Evolutionary conservation across 495 filamentous ascomycete genomes (phyloP).

Genomic region (Penicillium atrosanguineum): DNA sequence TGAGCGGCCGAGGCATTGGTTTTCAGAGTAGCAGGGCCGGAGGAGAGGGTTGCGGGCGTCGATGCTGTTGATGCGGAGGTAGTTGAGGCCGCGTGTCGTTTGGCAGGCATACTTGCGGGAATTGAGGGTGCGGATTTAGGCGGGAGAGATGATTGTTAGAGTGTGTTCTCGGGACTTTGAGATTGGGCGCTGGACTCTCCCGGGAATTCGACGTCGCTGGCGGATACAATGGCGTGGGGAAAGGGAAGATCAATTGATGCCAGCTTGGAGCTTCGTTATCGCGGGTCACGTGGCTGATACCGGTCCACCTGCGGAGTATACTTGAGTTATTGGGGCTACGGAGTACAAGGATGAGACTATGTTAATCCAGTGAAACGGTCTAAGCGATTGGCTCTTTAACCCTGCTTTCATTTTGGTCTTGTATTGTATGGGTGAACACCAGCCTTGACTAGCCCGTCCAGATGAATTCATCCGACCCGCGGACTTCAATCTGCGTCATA

Average conservation of each 20-base stretch:
- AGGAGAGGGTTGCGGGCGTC: constrained; percentile 42
- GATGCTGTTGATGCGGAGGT: constrained; percentile 32
- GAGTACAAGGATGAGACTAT: neutral
- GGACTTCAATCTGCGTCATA: no score
- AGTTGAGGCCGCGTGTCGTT: constrained; percentile 45
- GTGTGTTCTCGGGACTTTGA: constrained; percentile 1
- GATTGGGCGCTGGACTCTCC: constrained; percentile 8
- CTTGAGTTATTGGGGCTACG: neutral
- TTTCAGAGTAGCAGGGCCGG: constrained; percentile 39
- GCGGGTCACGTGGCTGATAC: constrained; percentile 27
- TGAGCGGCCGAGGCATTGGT: constrained; percentile 49
- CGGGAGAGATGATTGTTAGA: neutral
- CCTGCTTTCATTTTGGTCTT: no score
- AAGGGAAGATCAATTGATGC: constrained; percentile 25
- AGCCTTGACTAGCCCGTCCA: no score
- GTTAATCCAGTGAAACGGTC: neutral
- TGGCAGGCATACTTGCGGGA: constrained; percentile 45
- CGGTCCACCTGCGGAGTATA: neutral
- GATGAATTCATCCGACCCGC: no score
- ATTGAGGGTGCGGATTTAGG: constrained; percentile 4
- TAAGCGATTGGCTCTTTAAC: no score
- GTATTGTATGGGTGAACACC: no score
- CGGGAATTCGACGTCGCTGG: constrained; percentile 3
- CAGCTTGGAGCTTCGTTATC: constrained; percentile 36
- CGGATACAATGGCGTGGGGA: constrained; percentile 20